Base-by-base conservation (phyloP, 2,329 filamentous ascomycete species). In the Cadophora luteo-olivacea region DNA sequence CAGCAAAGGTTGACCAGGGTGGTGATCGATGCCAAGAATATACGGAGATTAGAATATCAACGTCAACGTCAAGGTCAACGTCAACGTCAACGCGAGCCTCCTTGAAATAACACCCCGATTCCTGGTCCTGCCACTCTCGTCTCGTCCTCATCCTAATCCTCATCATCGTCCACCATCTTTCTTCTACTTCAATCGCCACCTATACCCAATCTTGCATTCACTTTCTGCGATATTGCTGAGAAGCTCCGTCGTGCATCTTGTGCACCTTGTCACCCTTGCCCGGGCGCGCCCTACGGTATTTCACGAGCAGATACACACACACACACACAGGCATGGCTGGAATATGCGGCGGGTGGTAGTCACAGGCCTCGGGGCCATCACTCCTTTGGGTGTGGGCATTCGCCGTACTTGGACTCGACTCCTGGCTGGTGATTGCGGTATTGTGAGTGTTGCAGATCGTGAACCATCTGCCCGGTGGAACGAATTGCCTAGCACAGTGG, bases 401-500 rank as follows among this genome's bases (percentile, higher is more conserved):
- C 88, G 87, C 72, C 88, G 84, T 66, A 92, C 92, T 69, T 99
- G 96, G 96, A 85, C 82, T 69, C 90, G 92, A 64, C 87, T 99
- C 52, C 80, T 98, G 36, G 89, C 92, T 52, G 89, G 93, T 55
- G 85, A 94, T 49, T 94, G 91, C 70, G 96, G 94, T 72, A 89
- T 99, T 75, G 85, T 89, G 68, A 95, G 92, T 74, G 86, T 96
- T 64, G 86, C 85, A 67, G 79, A 87, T 68, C 84, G 87, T 64
- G 87, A 76, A 64, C 75, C 76, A 32, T 64, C 72, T 55, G 33
- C 68, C 58, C 67, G 62, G 70, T 97, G 94, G 85, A 84, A 84
- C 9, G 87, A 89, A 54, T 83, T 97, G 52, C 93, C 95, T 14
- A 96, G 93, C 79, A 93, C 90, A 65, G 89, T 98, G 63, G 95